Base-by-base conservation (phyloP, 2,329 filamentous ascomycete species). In the Xylaria sp. region DNA sequence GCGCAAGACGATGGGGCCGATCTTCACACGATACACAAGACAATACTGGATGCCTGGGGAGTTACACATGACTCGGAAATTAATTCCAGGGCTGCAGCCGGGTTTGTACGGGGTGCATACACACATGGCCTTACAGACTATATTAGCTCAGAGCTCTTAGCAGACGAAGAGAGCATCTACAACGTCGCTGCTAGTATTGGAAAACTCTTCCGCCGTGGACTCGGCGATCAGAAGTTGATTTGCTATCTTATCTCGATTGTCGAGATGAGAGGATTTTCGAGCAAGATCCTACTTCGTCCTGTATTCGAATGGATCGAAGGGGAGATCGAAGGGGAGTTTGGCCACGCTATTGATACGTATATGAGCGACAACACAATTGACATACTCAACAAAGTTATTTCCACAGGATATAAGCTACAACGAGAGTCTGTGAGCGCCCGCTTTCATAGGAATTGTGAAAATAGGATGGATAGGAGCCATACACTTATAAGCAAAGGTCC, bases 171-270 rank as follows among this genome's bases (percentile, higher is more conserved):
- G 3, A 48, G n/a, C 44, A 3, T 48, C 20, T 2, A 3, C 9
- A 23, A 5, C 9, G 44, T 3, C 44, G 20, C 13, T 23, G 20
- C 3, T 4, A 7, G 42, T 5, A 2, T 10, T 2, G 3, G 11
- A 4, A 11, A 2, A 1, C 7, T 23, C 20, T 4, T 5, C 44
- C 0, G 2, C 11, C 0, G 1, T 20, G 1, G 2, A 7, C 23
- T 0, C n/a, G 0, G 10, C 3, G 9, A 4, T 9, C 9, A 0
- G 2, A 3, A 48, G 44, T 4, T 48, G 1, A 48, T 48, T 23
- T n/a, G 9, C n/a, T 23, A n/a, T 5, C n/a, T 48, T 11, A 23
- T 48, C 4, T 23, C 44, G 7, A 4, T 20, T 20, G n/a, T n/a
- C 7, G 44, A 48, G n/a, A 48, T 23, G 20, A 48, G 3, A 10